phyloP scores from a whole-genome alignment of 768 basidiomycete species.

The Pleurotus citrinopileatus region DNA sequence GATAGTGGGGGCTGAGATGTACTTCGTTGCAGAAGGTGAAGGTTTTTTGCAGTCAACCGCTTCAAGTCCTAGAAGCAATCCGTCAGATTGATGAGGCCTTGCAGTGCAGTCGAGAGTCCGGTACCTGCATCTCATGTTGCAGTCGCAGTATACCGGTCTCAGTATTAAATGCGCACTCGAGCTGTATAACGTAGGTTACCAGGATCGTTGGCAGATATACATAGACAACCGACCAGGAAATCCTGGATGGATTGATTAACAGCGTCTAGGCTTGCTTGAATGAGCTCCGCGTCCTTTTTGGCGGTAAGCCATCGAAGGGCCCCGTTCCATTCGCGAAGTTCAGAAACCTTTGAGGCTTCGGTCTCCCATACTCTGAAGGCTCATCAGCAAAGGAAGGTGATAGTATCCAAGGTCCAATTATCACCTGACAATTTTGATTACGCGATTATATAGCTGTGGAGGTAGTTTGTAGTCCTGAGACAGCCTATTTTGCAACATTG shows the following conservation, averaged over 20 bases:
- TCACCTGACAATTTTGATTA: background rate
- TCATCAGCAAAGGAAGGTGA: background rate
- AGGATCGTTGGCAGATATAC: background rate
- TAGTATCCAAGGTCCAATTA: background rate
- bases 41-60: background rate
- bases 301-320: background rate
- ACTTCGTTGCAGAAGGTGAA: background rate
- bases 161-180: conserved; percentile 5
- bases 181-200: background rate
- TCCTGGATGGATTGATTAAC: conserved; percentile 7
- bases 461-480: background rate
- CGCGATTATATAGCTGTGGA: background rate
- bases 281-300: background rate
- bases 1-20: background rate
- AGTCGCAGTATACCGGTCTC: background rate
- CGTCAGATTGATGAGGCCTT: background rate
- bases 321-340: background rate
- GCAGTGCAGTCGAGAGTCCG: background rate
- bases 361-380: background rate
- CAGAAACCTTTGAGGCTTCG: conserved; percentile 4
- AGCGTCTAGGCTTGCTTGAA: background rate
- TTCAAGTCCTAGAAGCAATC: background rate
- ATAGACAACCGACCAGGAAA: background rate
- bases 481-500: background rate
- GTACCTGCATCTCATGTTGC: conserved; percentile 1